These are phyloP conservation scores for Akanthomyces uredinophilus DNA, from an alignment of 2,329 filamentous ascomycete genomes.

Conservation along the genomic window DNA sequence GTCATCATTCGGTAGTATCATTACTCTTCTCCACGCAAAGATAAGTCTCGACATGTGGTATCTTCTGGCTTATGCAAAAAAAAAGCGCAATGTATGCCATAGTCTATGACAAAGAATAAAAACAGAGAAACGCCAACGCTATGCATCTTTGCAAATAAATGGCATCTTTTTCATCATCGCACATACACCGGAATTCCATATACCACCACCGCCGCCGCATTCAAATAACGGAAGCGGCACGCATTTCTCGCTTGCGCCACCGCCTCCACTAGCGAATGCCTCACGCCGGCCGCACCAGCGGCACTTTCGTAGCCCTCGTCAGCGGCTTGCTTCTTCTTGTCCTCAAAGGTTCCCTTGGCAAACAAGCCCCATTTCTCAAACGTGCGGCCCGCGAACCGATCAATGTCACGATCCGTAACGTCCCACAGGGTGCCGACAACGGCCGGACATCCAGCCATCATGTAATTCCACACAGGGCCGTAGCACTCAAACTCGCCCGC, in stretches of 20 bases:
- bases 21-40: slow-evolving; percentile 5
- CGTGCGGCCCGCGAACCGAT: slow-evolving; percentile 74
- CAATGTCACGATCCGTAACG: slow-evolving; percentile 95
- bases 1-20: background rate
- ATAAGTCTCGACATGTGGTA: background rate
- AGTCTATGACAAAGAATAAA: background rate
- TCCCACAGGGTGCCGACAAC: slow-evolving; percentile 95
- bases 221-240: slow-evolving; percentile 88
- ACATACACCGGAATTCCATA: slow-evolving; percentile 94
- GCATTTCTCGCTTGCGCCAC: slow-evolving; percentile 67
- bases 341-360: slow-evolving; percentile 39
- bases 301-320: slow-evolving; percentile 17
- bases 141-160: slow-evolving; percentile 6
- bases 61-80: slow-evolving; percentile 3
- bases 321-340: slow-evolving; percentile 26
- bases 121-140: slow-evolving; percentile 12
- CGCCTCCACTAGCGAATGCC: slow-evolving; percentile 67
- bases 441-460: slow-evolving; percentile 80
- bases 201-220: slow-evolving; percentile 86
- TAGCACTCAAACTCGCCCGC: slow-evolving; percentile 86
- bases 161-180: background rate
- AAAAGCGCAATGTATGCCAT: background rate
- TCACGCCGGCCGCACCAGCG: slow-evolving; percentile 23
- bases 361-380: slow-evolving; percentile 86
- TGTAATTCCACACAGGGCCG: slow-evolving; percentile 85